Evolutionary conservation across 179 eudicot genomes (phyloP), one percentile per base, ranked within the genome.

Genomic region (Spergularia azorica): DNA sequence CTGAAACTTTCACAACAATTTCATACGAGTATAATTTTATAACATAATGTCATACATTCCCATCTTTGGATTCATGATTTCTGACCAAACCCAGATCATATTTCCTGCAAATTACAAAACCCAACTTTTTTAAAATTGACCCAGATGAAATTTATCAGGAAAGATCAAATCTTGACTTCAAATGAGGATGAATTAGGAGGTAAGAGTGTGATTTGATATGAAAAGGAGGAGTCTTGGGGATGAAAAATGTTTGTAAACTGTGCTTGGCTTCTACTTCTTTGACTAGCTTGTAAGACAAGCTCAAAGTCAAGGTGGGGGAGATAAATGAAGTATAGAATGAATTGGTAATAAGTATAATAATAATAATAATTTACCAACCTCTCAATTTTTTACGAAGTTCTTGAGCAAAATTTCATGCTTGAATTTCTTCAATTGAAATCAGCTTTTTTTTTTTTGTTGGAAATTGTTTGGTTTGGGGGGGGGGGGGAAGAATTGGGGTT

Each of bases 31-130:
- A 46, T 9, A 4, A 50, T 43, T n/a, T 71, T 56, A 78, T 6
- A 63, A 32, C 73, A 72, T 9, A 73, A 14, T 36, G 26, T 77
- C 36, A 52, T 56, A 67, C 18, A 69, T 48, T 63, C 26, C 79
- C 80, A 72, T 46, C 63, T 55, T 71, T n/a, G 62, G 26, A 63
- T 72, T 17, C 81, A 38, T 79, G 79, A 73, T 78, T 75, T 75
- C 61, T 61, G 41, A 79, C 56, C 8, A 76, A 76, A 81, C 84
- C 83, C 83, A 84, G 54, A 71, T 79, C 81, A 76, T 46, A 51
- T 67, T 81, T 73, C 36, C 58, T 14, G 39, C 55, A 26, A 56
- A 38, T 36, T 43, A 38, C 51, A 79, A 36, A 21, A 59, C 48
- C 59, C 51, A 67, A 4, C 21, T 54, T 36, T 69, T 61, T 71